These are phyloP conservation scores for Aspergillus fumigatus DNA, from an alignment of 2,329 filamentous ascomycete genomes.

Conservation along the genomic window DNA sequence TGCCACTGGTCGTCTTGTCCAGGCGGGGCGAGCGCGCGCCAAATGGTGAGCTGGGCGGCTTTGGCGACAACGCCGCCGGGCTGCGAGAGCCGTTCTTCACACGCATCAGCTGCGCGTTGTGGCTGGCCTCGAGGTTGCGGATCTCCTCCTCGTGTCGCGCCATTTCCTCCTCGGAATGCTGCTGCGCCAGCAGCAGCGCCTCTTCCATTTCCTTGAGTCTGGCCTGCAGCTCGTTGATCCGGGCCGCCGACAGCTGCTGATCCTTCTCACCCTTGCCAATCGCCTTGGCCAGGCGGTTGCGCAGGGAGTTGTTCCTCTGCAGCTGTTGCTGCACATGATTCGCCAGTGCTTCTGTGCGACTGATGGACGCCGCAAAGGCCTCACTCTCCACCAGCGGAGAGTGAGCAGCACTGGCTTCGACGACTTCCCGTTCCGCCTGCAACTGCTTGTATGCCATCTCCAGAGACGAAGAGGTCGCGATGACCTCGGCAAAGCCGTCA, in stretches of 20 bases:
- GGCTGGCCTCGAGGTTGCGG: slow-evolving; percentile 66
- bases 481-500: slow-evolving; percentile 41
- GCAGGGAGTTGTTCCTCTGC: slow-evolving; percentile 68
- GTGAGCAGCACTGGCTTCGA: slow-evolving; percentile 65
- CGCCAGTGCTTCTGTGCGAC: slow-evolving; percentile 74
- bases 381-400: slow-evolving; percentile 65
- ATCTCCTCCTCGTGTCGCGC: slow-evolving; percentile 83
- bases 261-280: slow-evolving; percentile 79
- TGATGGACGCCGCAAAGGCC: slow-evolving; percentile 67
- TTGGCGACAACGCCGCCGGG: slow-evolving; percentile 48
- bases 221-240: slow-evolving; percentile 78
- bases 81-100: slow-evolving; percentile 54
- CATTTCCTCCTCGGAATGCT: slow-evolving; percentile 79
- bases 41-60: slow-evolving; percentile 59
- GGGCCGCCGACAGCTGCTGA: slow-evolving; percentile 71
- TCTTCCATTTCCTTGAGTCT: slow-evolving; percentile 81
- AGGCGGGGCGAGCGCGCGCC: slow-evolving; percentile 55
- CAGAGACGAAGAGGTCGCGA: slow-evolving; percentile 66
- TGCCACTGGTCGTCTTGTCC: slow-evolving; percentile 58
- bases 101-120: slow-evolving; percentile 71
- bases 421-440: slow-evolving; percentile 61
- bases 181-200: slow-evolving; percentile 74
- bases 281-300: slow-evolving; percentile 70
- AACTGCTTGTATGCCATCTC: slow-evolving; percentile 71
- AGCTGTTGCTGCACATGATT: slow-evolving; percentile 76